Evolutionary conservation across 805 yeast genomes (phyloP).

Genomic region (Metschnikowia noctiluminum): DNA sequence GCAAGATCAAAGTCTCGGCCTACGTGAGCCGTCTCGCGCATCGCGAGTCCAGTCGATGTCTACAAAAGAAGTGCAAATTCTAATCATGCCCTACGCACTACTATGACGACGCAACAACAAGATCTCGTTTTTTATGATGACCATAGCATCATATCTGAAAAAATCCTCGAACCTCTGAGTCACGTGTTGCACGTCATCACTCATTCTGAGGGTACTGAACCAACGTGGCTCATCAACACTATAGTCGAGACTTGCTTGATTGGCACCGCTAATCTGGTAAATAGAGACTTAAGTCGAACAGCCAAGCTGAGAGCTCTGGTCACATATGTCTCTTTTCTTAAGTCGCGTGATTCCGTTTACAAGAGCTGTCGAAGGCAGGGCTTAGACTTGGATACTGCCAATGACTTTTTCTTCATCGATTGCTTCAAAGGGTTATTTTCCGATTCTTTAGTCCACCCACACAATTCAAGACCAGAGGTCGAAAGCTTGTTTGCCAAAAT

Average conservation of each 20-base stretch:
- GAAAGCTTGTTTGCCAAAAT: conserved; percentile 20
- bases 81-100: no score
- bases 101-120: conserved; percentile 46
- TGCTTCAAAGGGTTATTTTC: conserved; percentile 46
- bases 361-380: conserved; percentile 40
- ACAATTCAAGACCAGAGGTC: conserved; percentile 15
- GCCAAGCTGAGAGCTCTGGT: conserved; percentile 25
- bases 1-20: not conserved
- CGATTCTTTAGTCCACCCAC: conserved; percentile 24
- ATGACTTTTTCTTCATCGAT: conserved; percentile 40
- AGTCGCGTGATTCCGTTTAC: conserved; percentile 29
- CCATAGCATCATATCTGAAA: conserved; percentile 40
- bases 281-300: conserved; percentile 23
- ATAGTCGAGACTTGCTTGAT: conserved; percentile 49
- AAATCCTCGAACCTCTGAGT: conserved; percentile 14
- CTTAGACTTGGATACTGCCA: conserved; percentile 23
- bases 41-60: not conserved
- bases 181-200: conserved; percentile 27
- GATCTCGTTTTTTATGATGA: conserved; percentile 55
- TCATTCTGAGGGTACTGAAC: conserved; percentile 49
- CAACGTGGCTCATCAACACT: conserved; percentile 60
- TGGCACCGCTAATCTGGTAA: conserved; percentile 46
- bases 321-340: conserved; percentile 34
- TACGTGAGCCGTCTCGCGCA: not conserved
- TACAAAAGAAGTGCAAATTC: not conserved